A percentile compares a stretch with the other conserved stretches of the same genome.
phyloP scores from a whole-genome alignment of 768 basidiomycete species.

The Boletellus emodensis region DNA sequence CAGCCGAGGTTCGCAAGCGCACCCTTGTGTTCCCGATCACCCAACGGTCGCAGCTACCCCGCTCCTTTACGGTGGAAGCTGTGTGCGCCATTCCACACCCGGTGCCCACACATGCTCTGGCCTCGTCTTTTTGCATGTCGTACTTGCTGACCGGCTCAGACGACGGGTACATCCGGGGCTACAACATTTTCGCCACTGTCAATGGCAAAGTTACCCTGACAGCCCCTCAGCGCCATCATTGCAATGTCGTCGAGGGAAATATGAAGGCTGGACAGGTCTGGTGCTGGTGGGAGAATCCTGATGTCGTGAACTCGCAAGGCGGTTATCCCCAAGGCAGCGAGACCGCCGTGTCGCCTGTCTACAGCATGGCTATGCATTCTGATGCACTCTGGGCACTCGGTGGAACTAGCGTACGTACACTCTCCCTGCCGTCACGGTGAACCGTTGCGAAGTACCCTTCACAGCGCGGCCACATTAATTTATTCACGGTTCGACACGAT shows the following conservation, averaged over 20 bases:
- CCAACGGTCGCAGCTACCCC: slow-evolving; percentile 35
- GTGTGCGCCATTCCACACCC: slow-evolving; percentile 90
- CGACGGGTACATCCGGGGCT: slow-evolving; percentile 90
- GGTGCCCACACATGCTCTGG: slow-evolving; percentile 81
- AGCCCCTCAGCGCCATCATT: slow-evolving; percentile 84
- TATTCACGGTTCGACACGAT: slow-evolving; percentile 90
- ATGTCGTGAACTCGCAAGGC: slow-evolving; percentile 17
- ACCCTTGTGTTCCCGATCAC: slow-evolving; percentile 35
- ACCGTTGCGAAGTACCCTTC: slow-evolving; percentile 14
- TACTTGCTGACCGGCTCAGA: slow-evolving; percentile 89
- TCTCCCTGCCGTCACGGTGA: slow-evolving; percentile 16
- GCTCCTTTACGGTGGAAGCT: slow-evolving; percentile 82
- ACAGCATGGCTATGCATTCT: slow-evolving; percentile 86
- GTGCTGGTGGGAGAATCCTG: slow-evolving; percentile 86
- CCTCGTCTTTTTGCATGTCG: slow-evolving; percentile 80
- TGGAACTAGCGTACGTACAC: slow-evolving; percentile 70
- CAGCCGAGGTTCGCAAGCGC: slow-evolving; percentile 50
- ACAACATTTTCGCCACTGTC: slow-evolving; percentile 84
- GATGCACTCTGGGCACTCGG: slow-evolving; percentile 92
- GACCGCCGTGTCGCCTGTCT: slow-evolving; percentile 63
- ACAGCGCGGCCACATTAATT: slow-evolving; percentile 86
- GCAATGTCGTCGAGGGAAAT: slow-evolving; percentile 86
- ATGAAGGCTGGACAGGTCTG: slow-evolving; percentile 85
- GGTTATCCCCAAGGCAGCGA: slow-evolving; percentile 46
- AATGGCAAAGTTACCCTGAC: slow-evolving; percentile 86